Evolutionary conservation across 2,329 filamentous ascomycete species (phyloP), one percentile per base, ranked within the genome.

Genomic region (Aspergillus spinulosporus): DNA sequence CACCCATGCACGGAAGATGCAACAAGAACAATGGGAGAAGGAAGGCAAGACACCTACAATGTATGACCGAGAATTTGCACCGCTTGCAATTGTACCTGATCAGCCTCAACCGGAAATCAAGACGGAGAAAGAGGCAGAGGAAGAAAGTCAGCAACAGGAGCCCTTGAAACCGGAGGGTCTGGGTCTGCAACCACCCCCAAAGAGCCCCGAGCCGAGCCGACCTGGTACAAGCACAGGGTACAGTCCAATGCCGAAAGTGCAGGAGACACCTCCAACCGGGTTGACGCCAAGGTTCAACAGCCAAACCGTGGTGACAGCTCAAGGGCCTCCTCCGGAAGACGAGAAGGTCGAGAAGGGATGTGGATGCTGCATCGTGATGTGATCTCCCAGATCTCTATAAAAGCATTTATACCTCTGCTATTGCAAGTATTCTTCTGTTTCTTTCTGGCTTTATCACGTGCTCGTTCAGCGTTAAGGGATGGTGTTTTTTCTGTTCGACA

Each of bases 11-110:
- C 91, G 88, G 67, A 84, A 90, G 54, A 82, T 97, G 73, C 90
- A 94, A 72, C 93, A 97, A 76, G 92, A 97, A 73, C 90, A 93
- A 72, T 97, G 92, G 92, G 92, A 95, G 74, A 89, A 87, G 65
- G 90, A 97, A 72, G 92, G 92, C 61, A 91, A 90, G 62, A 89
- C 90, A 61, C 91, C 91, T 3, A 90, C 85, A 57, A 82, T 88
- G 28, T 97, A 96, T 70, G 92, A 96, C 75, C 89, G 86, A 60
- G 88, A 96, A 58, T 94, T 97, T 76, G 86, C 89, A 14, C 88
- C 92, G 4, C 78, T 97, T 60, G 94, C 75, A 37, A 71, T 78
- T 32, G 70, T 73, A 11, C 66, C 70, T 2, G 68, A 75, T 32
- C 63, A 65, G n/a, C 60, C 61, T 8, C 65, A 59, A 32, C 62